A percentile compares a stretch with the other conserved stretches of the same genome.
Evolutionary conservation across 1,284 basidiomycete species (phyloP).

Genomic region (Rhodotorula sp.): DNA sequence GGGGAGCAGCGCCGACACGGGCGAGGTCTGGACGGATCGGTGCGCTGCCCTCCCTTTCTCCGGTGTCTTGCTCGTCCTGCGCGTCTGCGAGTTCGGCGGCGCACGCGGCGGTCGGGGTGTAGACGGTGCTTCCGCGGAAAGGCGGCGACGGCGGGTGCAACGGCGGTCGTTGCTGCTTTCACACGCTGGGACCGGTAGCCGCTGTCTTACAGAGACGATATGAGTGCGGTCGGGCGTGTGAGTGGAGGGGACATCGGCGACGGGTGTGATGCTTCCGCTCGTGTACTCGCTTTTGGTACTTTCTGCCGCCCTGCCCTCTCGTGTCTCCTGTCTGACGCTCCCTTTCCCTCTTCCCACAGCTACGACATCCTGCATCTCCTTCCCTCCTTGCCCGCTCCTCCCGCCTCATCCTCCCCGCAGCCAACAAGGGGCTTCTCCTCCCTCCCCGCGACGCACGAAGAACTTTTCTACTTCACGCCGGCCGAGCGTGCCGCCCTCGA

Average conservation of each 20-base stretch:
- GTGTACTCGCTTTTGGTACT: neutral
- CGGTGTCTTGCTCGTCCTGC: neutral
- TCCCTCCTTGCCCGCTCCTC: neutral
- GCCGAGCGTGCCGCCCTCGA: constrained; percentile 17
- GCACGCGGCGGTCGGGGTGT: too few relatives aligned
- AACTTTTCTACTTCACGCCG: constrained; percentile 33
- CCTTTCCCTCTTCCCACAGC: constrained; percentile 7
- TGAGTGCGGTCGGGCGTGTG: too few relatives aligned
- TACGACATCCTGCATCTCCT: constrained; percentile 40
- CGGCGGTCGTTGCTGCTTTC: too few relatives aligned
- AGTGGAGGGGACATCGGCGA: too few relatives aligned
- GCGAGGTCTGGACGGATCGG: constrained; percentile 32
- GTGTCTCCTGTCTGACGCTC: neutral
- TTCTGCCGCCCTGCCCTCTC: neutral
- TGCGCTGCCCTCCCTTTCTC: neutral
- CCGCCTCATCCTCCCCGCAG: neutral
- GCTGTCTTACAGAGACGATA: too few relatives aligned
- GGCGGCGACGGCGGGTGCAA: too few relatives aligned
- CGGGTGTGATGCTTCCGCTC: too few relatives aligned
- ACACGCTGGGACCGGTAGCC: too few relatives aligned
- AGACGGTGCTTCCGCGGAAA: too few relatives aligned
- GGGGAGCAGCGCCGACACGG: neutral
- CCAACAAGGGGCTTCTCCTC: constrained; percentile 24
- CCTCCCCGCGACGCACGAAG: constrained; percentile 34
- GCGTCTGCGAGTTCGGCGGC: neutral